Base-by-base conservation (phyloP, 495 filamentous ascomycete genomes). In the Penicillium flavigenum region DNA sequence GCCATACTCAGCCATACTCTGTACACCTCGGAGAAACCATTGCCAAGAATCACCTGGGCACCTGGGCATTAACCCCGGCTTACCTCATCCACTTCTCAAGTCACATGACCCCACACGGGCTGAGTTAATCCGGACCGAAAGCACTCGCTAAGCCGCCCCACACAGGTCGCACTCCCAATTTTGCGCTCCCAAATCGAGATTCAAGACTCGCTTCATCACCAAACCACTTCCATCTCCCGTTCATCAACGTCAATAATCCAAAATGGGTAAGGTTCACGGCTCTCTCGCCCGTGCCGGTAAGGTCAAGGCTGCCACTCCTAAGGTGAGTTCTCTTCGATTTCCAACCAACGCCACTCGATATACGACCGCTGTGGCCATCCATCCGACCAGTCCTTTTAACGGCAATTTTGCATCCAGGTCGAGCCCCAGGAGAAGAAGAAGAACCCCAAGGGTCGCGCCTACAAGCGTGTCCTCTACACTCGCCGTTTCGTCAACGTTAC, bases 401-500 rank as follows among this genome's bases (percentile, higher is more conserved):
- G 51, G 47, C 39, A 5, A 54, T 64, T 58, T 47, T 48, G 58
- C 45, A 59, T 63, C 67, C 61, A 76, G 71, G 70, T 76, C 67
- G 72, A 74, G 61, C 61, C 69, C 63, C 72, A 74, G 61, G 70
- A 77, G 74, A 75, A 79, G 75, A 65, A 69, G 62, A 79, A 79
- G 76, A 67, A 82, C 64, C 94, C 94, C 74, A 98, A 99, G 86
- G 94, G 94, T 74, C 91, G 94, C 67, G 94, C 94, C 64, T 93
- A 93, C 87, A 99, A 98, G 91, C 87, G 94, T 69, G 87, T 96
- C 68, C 83, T 81, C 63, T 98, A 99, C 84, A 98, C 92, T 66
- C 89, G 94, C 75, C 92, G 94, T 65, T 99, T 99, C 85, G 95
- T 99, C 64, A 99, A 98, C 83, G 92, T 99, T 73, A 96, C 91